Base-by-base conservation (phyloP, 2,329 filamentous ascomycete species). In the Endoconidiophora polonica region DNA sequence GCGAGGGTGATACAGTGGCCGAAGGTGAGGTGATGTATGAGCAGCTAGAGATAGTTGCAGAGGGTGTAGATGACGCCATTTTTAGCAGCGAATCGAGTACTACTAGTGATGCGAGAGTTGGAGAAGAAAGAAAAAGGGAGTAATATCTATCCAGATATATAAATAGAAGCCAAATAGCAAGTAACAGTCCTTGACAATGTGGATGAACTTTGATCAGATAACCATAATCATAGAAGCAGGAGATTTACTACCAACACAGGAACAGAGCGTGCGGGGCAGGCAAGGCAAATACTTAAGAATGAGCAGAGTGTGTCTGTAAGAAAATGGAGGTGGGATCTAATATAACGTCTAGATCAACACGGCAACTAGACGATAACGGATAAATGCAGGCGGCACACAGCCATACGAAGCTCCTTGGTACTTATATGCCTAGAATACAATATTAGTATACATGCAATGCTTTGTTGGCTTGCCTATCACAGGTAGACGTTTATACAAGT, bases 111-210 rank as follows among this genome's bases (percentile, higher is more conserved):
- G 23, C 38, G 20, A 22, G 23, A 43, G 3, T 14, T 6, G 22
- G 20, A 41, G 39, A 26, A 20, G 3, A 18, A n/a, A 44, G 23
- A 18, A 44, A 26, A 44, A 18, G 16, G 3, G 16, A 20, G 24
- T 6, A 40, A 41, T 22, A 41, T 3, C n/a, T 23, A 16, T 37
- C 40, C 41, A 54, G 48, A 49, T 45, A 49, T n/a, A 18, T 18
- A 18, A 51, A 50, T 3, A 50, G 50, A 33, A 47, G 40, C 18
- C 14, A 9, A 20, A 23, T 42, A 6, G 16, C 16, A 18, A 18
- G 16, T 18, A 18, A 18, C 16, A 18, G 16, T 18, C 16, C 16
- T 18, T 18, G 16, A 18, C 16, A 18, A 18, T 5, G 18, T 4
- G 7, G 23, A 42, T 42, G 40, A 7, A 20, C 18, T 42, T 10